These are phyloP conservation scores for Phialophora tarda DNA, from an alignment of 2,329 filamentous ascomycete genomes.

Conservation along the genomic window DNA sequence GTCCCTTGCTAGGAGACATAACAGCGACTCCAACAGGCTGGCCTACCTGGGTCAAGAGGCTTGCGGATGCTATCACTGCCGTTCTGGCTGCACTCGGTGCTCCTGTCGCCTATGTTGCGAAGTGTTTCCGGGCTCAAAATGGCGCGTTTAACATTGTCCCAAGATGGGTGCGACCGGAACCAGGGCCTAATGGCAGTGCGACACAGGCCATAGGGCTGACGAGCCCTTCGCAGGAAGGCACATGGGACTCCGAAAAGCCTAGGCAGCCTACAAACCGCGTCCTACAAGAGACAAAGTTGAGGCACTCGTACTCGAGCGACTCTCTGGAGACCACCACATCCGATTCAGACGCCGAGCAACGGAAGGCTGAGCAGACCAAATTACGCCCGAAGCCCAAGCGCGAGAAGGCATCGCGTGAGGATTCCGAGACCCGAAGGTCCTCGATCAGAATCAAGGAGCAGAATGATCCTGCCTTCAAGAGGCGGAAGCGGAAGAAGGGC, in stretches of 20 bases:
- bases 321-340: constrained; percentile 31
- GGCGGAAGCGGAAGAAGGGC: constrained; percentile 58
- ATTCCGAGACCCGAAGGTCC: constrained; percentile 34
- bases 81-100: constrained; percentile 78
- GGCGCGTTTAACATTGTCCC: constrained; percentile 79
- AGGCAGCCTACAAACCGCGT: constrained; percentile 25
- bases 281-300: constrained; percentile 35
- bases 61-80: constrained; percentile 75
- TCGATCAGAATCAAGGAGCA: constrained; percentile 40
- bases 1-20: background rate
- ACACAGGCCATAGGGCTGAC: constrained; percentile 36
- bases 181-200: constrained; percentile 26
- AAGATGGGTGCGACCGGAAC: constrained; percentile 63
- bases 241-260: constrained; percentile 30
- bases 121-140: constrained; percentile 80
- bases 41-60: constrained; percentile 67
- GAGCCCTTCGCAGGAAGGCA: constrained; percentile 18
- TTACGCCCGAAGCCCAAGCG: constrained; percentile 24
- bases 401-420: constrained; percentile 23
- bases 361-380: constrained; percentile 21
- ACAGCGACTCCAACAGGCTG: constrained; percentile 47
- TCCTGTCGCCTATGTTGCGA: constrained; percentile 80
- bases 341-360: constrained; percentile 37
- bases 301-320: constrained; percentile 39
- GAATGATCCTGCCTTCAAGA: constrained; percentile 52